Evolutionary conservation across 345 rosid species (phyloP), one percentile per base, ranked within the genome.

Genomic region (Anacardium occidentale): DNA sequence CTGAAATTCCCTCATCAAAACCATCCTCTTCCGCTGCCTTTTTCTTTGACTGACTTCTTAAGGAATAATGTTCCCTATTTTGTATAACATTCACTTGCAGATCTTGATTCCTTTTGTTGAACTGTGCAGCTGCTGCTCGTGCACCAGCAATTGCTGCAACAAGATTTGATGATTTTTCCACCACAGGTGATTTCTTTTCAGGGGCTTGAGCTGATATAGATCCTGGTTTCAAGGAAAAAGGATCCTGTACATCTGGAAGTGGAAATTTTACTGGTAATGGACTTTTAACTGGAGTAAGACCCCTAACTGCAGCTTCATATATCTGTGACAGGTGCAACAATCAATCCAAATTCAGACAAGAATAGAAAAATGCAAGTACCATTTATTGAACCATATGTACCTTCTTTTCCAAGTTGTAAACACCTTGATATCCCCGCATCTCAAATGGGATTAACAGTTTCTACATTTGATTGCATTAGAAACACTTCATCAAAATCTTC

Each of bases 361-460:
- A 42, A 11, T 12, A 47, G n/a, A 24, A 29, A 58, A 18, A 21
- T 0, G 12, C 11, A 47, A 40, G 47, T 60, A 62, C 50, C 29
- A 40, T 22, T 34, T 71, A 32, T 21, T 32, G 53, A 7, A 63
- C 6, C 20, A 34, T 13, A 47, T 12, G 42, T 83, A 92, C 99
- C 98, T 88, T 95, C 76, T 78, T 95, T 84, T 92, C 98, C 87
- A 95, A 77, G 88, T 95, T 95, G 83, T 88, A 95, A 71, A 92
- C 91, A 29, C 95, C 74, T 65, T 95, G 97, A 80, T 59, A 86
- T 14, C 97, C 99, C 44, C 98, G 84, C 99, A 95, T 92, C 89
- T 95, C 99, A 72, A 92, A 95, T 29, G 98, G 99, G 73, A 95
- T 69, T 62, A 92, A 56, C 76, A 95, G 74, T 83, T 82, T 92